A percentile compares a stretch with the other conserved stretches of the same genome.
phyloP scores from a whole-genome alignment of 768 basidiomycete species.

The Hygrocybe coccinea region DNA sequence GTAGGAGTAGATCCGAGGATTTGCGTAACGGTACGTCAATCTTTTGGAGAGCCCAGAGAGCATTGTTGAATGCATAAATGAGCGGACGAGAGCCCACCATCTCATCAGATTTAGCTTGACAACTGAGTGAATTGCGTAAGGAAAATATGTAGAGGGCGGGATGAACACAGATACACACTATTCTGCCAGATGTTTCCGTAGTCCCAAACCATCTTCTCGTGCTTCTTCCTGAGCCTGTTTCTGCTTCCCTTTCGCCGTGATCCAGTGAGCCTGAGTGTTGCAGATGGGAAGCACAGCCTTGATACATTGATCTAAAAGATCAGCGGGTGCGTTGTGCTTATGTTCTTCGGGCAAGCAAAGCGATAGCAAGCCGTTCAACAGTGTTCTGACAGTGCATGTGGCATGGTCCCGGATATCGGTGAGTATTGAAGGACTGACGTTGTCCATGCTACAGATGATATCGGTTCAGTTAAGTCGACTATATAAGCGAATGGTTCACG shows the following conservation, averaged over 20 bases:
- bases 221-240: constrained; percentile 1
- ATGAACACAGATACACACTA: background rate
- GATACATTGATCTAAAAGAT: constrained; percentile 1
- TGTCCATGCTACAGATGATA: background rate
- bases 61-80: background rate
- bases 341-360: background rate
- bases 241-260: background rate
- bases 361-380: background rate
- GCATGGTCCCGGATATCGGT: background rate
- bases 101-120: background rate
- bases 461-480: background rate
- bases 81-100: background rate
- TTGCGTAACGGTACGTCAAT: background rate
- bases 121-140: background rate
- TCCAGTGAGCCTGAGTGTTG: background rate
- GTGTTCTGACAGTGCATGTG: constrained; percentile 1
- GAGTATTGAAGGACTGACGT: constrained; percentile 1
- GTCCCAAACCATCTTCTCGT: background rate
- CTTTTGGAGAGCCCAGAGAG: background rate
- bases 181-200: background rate
- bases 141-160: background rate
- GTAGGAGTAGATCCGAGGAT: background rate
- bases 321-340: background rate
- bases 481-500: background rate
- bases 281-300: background rate